These are phyloP conservation scores for Trametes villosa DNA, from an alignment of 768 basidiomycete genomes.

Conservation along the genomic window DNA sequence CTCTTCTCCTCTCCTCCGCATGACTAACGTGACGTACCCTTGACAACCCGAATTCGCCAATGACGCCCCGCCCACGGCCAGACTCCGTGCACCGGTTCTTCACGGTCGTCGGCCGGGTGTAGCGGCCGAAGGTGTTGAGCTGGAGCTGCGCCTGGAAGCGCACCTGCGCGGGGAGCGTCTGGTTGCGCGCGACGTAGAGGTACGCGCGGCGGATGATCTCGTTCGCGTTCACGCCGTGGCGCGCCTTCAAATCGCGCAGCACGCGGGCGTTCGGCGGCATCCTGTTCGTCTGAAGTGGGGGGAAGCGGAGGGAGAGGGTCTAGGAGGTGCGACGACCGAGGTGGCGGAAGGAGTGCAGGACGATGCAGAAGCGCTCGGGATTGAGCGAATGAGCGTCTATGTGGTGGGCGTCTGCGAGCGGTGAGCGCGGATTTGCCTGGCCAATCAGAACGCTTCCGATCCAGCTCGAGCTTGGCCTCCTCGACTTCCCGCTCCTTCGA, in stretches of 20 bases:
- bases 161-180: conserved; percentile 82
- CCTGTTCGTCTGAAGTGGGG: not conserved
- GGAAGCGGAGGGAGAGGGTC: conserved; percentile 16
- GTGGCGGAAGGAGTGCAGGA: not conserved
- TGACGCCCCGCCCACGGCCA: conserved; percentile 85
- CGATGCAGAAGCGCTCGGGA: not conserved
- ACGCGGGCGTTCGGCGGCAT: conserved; percentile 56
- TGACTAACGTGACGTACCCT: conserved; percentile 51
- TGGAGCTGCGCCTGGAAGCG: conserved; percentile 95
- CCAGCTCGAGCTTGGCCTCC: conserved; percentile 20
- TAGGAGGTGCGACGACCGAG: no score
- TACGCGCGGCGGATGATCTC: conserved; percentile 90
- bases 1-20: not conserved
- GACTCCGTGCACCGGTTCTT: conserved; percentile 89
- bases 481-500: conserved; percentile 1
- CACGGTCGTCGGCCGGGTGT: conserved; percentile 84
- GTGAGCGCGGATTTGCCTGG: conserved; percentile 8
- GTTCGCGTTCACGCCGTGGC: conserved; percentile 67
- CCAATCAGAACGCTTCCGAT: conserved; percentile 21
- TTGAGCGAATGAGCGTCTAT: not conserved
- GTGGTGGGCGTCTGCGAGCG: conserved; percentile 2
- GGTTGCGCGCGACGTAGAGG: conserved; percentile 91
- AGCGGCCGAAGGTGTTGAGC: conserved; percentile 82
- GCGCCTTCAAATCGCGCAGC: conserved; percentile 79
- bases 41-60: conserved; percentile 87